These are phyloP conservation scores for Penicillium parvum DNA, from an alignment of 495 filamentous ascomycete species.

Conservation along the genomic window DNA sequence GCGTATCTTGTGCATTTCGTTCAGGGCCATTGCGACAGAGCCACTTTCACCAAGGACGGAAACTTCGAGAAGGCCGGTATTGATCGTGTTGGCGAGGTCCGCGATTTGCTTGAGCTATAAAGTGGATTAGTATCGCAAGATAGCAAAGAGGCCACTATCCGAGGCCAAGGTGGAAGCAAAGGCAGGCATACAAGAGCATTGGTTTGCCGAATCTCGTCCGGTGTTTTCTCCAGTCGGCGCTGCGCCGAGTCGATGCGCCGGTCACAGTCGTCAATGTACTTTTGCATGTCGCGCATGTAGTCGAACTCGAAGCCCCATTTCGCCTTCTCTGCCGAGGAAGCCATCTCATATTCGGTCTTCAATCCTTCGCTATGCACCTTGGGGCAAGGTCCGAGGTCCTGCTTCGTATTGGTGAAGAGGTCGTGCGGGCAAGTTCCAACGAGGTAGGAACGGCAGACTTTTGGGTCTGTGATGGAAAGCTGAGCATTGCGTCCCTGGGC, in stretches of 20 bases:
- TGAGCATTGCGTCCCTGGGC: slow-evolving; percentile 68
- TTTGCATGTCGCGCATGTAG: slow-evolving; percentile 92
- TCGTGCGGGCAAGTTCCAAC: slow-evolving; percentile 95
- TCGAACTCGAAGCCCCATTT: slow-evolving; percentile 92
- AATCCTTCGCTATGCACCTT: slow-evolving; percentile 86
- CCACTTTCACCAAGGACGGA: slow-evolving; percentile 79
- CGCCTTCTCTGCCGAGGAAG: slow-evolving; percentile 59
- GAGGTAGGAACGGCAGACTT: slow-evolving; percentile 93
- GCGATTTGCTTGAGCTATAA: slow-evolving; percentile 75
- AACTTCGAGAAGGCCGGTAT: slow-evolving; percentile 79
- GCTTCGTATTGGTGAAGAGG: slow-evolving; percentile 99
- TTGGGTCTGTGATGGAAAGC: slow-evolving; percentile 84
- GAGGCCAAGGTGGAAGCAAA: too few species aligned
- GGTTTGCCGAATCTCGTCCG: slow-evolving; percentile 96
- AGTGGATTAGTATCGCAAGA: not conserved
- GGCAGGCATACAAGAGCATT: slow-evolving; percentile 66
- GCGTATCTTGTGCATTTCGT: slow-evolving; percentile 79
- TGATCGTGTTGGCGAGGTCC: slow-evolving; percentile 73
- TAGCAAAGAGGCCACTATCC: not conserved
- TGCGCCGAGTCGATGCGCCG: slow-evolving; percentile 87
- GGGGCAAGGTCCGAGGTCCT: slow-evolving; percentile 88
- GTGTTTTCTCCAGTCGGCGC: slow-evolving; percentile 90
- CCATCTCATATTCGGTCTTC: slow-evolving; percentile 78
- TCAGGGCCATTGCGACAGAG: slow-evolving; percentile 72
- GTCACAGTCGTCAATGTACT: slow-evolving; percentile 96